Evolutionary conservation across 345 rosid genomes (phyloP), one percentile per base, ranked within the genome.

Genomic region (Populus euphratica): DNA sequence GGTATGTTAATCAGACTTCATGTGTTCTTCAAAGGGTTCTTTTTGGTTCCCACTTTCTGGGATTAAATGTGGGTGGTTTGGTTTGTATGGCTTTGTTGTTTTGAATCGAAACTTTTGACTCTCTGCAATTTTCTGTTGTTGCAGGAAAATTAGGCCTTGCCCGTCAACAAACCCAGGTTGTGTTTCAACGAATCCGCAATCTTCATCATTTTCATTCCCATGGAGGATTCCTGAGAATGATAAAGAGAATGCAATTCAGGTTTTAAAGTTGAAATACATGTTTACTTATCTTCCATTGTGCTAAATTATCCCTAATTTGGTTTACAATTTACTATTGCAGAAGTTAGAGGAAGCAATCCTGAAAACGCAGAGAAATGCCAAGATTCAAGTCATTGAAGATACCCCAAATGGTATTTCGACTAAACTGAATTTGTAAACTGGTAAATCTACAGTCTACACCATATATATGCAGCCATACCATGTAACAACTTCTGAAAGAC

Each of bases 81-180:
- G 0, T 8, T 20, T 29, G 14, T 61, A 29, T 13, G 67, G 4
- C 2, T 35, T 35, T 62, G 62, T 18, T 50, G 14, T 69, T 50
- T 11, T 49, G 27, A 20, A 12, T 41, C 44, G 44, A 41, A 41
- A 41, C 44, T 41, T 10, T 10, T 44, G 38, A 23, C 18, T 61
- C 44, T 23, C 33, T 33, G 20, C 38, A 47, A 4, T 84, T 2
- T 44, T 35, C n/a, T 66, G 2, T 64, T 56, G 17, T 70, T 82
- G 79, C 80, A 91, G 99, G 83, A 95, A 92, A 85, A 91, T 92
- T 76, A 86, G 94, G 75, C 92, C 98, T 74, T 95, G 98, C 73
- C 99, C 99, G 35, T 93, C 99, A 5, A 85, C 84, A 4, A 93
- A 95, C 80, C 96, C 99, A 4, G 90, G 98, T 6, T 93, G 98